These are phyloP conservation scores for Colletotrichum acutatum DNA, from an alignment of 2,329 filamentous ascomycete genomes.

Conservation along the genomic window DNA sequence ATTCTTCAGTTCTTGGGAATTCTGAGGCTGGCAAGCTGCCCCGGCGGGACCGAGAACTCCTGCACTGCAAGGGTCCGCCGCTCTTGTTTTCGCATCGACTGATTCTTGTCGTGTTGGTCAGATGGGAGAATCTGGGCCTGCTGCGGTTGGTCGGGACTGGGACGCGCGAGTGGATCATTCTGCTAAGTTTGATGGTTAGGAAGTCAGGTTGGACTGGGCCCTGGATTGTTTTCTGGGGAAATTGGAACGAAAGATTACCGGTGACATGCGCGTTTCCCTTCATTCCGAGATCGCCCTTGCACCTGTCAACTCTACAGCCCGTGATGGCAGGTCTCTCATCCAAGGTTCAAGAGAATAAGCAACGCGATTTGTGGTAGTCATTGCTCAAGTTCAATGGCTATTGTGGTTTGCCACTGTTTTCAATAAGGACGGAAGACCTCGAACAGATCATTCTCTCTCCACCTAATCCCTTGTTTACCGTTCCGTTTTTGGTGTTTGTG, in stretches of 20 bases:
- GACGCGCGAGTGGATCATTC: neutral
- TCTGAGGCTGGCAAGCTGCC: too few species aligned
- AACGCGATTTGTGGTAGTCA: neutral
- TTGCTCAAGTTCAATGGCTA: too few species aligned
- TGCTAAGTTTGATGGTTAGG: neutral
- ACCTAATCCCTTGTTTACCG: too few species aligned
- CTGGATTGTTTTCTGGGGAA: neutral
- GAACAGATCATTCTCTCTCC: too few species aligned
- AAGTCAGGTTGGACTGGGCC: neutral
- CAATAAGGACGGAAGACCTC: too few species aligned
- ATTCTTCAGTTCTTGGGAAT: neutral
- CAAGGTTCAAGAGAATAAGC: neutral
- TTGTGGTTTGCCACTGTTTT: too few species aligned
- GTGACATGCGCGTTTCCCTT: neutral
- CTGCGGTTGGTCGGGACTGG: neutral
- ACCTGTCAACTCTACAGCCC: neutral
- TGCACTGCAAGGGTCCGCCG: neutral
- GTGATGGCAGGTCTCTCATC: neutral
- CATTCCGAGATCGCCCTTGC: neutral
- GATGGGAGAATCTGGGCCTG: neutral
- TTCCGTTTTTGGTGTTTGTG: too few species aligned
- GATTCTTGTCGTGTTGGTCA: neutral
- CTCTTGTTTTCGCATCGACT: constrained; percentile 14
- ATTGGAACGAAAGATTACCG: neutral
- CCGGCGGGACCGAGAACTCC: neutral